Evolutionary conservation across 805 yeast species (phyloP), one percentile per base, ranked within the genome.

Genomic region (Lachancea quebecensis): DNA sequence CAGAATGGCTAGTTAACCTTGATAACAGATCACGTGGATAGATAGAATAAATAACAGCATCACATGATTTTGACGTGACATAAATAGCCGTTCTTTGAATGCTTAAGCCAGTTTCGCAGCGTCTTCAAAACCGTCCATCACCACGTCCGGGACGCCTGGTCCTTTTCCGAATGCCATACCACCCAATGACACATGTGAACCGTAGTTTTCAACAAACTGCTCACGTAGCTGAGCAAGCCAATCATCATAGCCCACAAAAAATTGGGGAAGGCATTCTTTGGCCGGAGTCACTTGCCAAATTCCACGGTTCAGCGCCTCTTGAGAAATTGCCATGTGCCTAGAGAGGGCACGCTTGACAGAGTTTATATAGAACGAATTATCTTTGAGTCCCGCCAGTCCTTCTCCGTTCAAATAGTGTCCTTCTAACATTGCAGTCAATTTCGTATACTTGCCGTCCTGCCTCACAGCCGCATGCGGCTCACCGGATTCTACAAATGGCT

Each of bases 71-170:
- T 21, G 7, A 21, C 25, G 25, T 7, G 25, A 21, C 25, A 21
- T 21, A 7, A 21, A 21, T 21, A 21, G 7, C 25, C 25, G 25
- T 7, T 21, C 25, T 21, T 21, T 21, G 25, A 21, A 21, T 21
- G 25, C 25, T 31, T 15, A 25, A 7, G 41, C 15, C 15, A 59
- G 38, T 44, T 44, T 40, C n/a, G 49, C 21, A 5, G 90, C 93
- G 46, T 72, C 77, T 40, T 72, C 74, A 44, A 84, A 71, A 2
- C 83, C 76, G 56, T 81, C 79, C 29, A 77, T 62, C 1, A 87
- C 82, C 51, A 90, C 83, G 64, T 90, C 96, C 1, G 96, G 95
- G 2, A 90, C 90, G 1, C 96, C 96, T 8, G 87, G 80, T 1
- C 95, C 91, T 37, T 74, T 77, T 8, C 88, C 85, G 52, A 85